Conservation (phyloP, 1,284 basidiomycete genomes). For the Coniophora puteana region DNA sequence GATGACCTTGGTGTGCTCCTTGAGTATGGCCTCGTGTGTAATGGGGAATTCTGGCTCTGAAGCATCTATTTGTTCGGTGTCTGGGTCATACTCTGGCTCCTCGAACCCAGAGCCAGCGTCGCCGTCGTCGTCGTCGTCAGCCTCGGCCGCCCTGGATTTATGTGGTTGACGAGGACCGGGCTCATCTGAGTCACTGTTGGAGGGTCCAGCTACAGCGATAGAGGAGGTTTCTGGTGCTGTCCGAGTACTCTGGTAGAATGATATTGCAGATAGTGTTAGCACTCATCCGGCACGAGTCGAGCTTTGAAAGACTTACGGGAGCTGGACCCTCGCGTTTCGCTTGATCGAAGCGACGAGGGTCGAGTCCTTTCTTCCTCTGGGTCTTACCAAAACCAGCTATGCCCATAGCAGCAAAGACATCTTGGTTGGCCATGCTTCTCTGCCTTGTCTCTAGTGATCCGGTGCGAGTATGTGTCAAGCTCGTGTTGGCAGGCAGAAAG, state of each 20-base stretch:
- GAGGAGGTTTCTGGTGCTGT: neutral
- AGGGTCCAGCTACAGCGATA: constrained; percentile 3
- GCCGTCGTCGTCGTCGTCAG: constrained; percentile 28
- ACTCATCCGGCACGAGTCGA: constrained; percentile 2
- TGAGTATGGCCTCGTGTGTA: constrained; percentile 85
- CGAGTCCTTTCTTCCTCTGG: constrained; percentile 58
- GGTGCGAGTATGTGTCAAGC: too few species aligned
- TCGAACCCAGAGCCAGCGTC: constrained; percentile 32
- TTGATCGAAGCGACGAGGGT: constrained; percentile 71
- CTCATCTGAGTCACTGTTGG: constrained; percentile 8
- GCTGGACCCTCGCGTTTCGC: constrained; percentile 55
- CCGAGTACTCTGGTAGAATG: too few species aligned
- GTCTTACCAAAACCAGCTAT: constrained; percentile 77
- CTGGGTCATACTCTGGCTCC: constrained; percentile 66
- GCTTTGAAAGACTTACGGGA: constrained; percentile 15
- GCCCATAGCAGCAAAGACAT: constrained; percentile 76
- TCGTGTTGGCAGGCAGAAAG: too few species aligned
- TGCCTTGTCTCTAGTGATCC: constrained; percentile 9
- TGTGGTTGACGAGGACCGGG: constrained; percentile 4
- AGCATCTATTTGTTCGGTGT: constrained; percentile 26
- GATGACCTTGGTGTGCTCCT: constrained; percentile 94
- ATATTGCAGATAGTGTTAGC: neutral
- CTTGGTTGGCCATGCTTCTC: constrained; percentile 59
- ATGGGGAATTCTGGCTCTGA: constrained; percentile 68
- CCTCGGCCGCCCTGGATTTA: constrained; percentile 26